phyloP scores from a whole-genome alignment of 768 basidiomycete species.

The Rhodotorula graminis region DNA sequence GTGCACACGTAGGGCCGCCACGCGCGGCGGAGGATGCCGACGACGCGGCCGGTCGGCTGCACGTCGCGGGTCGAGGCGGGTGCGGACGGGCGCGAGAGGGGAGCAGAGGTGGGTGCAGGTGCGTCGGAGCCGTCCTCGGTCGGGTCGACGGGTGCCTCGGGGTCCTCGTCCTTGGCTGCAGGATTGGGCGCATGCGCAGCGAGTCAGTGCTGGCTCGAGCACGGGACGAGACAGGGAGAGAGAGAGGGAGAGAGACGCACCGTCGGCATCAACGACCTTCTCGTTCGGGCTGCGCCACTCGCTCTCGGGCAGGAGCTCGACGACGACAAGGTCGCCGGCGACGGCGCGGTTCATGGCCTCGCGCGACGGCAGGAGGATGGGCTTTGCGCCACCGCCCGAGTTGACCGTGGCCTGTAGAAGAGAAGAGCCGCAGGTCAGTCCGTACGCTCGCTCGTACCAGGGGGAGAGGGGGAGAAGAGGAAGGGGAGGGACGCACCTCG shows the following conservation, averaged over 20 bases:
- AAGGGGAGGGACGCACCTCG: conserved; percentile 57
- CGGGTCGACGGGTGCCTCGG: conserved; percentile 4
- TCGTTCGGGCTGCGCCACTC: conserved; percentile 91
- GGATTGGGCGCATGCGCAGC: conserved; percentile 53
- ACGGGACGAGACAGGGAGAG: background rate
- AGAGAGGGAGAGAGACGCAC: conserved; percentile 51
- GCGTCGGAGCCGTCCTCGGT: conserved; percentile 13
- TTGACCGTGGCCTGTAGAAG: conserved; percentile 66
- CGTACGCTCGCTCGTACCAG: too few species aligned
- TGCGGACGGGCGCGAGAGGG: conserved; percentile 43
- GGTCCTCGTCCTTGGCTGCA: conserved; percentile 57
- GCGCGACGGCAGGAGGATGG: conserved; percentile 76
- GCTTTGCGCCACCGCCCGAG: conserved; percentile 66
- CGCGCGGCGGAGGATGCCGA: conserved; percentile 88
- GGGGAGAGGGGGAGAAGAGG: background rate
- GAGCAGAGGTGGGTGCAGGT: background rate
- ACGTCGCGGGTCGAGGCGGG: conserved; percentile 56
- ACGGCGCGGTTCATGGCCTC: conserved; percentile 95
- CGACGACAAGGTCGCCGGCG: conserved; percentile 84
- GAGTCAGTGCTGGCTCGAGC: background rate
- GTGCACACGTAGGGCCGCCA: conserved; percentile 97
- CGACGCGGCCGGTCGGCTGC: conserved; percentile 85
- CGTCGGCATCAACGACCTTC: conserved; percentile 89
- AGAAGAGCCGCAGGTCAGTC: background rate
- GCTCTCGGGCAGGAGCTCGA: conserved; percentile 75